Conservation (phyloP, 2,329 filamentous ascomycete species). For the Mariannaea sp. region DNA sequence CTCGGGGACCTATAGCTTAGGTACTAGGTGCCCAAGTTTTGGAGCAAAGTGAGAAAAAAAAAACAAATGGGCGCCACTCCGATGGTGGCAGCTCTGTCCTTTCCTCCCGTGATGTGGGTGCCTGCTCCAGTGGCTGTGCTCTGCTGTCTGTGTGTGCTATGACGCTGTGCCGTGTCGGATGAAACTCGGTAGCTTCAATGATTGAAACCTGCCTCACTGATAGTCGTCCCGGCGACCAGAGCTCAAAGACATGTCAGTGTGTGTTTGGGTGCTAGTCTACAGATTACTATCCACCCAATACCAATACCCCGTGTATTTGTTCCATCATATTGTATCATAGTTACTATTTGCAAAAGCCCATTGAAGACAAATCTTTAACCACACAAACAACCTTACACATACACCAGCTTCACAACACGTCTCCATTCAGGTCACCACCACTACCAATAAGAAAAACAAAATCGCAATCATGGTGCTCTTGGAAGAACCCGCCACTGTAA, state of each 20-base stretch:
- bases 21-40: too few species aligned
- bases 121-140: conserved; percentile 31
- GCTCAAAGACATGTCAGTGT: conserved; percentile 12
- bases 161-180: conserved; percentile 30
- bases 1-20: too few species aligned
- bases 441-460: not conserved
- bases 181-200: conserved; percentile 22
- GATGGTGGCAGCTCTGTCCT: too few species aligned
- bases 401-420: too few species aligned
- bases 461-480: conserved; percentile 77
- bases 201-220: conserved; percentile 13
- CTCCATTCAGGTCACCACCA: too few species aligned
- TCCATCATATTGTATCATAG: too few species aligned
- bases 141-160: too few species aligned
- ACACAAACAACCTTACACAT: not conserved
- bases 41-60: not conserved
- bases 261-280: not conserved
- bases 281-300: too few species aligned
- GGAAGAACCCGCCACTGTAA: conserved; percentile 85
- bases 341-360: too few species aligned
- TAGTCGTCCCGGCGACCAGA: conserved; percentile 42
- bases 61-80: too few species aligned
- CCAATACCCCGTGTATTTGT: too few species aligned
- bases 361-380: too few species aligned
- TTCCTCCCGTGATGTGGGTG: conserved; percentile 4